Percentiles rank a stretch among this genome's conserved stretches.
phyloP scores from a whole-genome alignment of 1,284 basidiomycete species.

The Puccinia polysora region DNA sequence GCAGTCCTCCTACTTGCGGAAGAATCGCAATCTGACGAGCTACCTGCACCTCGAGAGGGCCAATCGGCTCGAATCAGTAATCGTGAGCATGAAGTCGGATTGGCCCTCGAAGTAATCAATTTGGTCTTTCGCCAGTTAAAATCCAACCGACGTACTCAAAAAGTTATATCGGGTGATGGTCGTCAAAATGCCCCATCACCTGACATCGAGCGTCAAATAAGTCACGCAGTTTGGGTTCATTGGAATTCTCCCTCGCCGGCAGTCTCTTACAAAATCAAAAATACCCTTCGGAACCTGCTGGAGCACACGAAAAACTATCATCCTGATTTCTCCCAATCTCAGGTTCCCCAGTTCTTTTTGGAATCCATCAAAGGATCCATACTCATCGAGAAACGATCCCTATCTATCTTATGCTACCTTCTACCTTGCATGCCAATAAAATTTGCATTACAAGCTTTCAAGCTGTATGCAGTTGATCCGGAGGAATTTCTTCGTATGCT shows the following conservation, averaged over 20 bases:
- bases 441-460: slow-evolving; percentile 9
- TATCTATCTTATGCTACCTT: slow-evolving; percentile 24
- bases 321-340: neutral
- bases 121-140: slow-evolving; percentile 29
- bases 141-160: neutral
- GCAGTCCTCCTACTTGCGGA: slow-evolving; percentile 11
- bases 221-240: slow-evolving; percentile 24
- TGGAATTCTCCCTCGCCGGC: slow-evolving; percentile 29
- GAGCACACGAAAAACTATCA: slow-evolving; percentile 4
- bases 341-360: slow-evolving; percentile 16
- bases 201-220: neutral
- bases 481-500: slow-evolving; percentile 24
- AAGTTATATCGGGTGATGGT: neutral
- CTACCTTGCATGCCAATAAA: slow-evolving; percentile 17
- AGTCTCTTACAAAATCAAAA: slow-evolving; percentile 36
- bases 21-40: neutral
- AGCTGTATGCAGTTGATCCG: slow-evolving; percentile 1
- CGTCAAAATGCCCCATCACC: neutral
- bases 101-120: slow-evolving; percentile 31
- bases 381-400: slow-evolving; percentile 32
- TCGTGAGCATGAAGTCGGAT: slow-evolving; percentile 1
- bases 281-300: slow-evolving; percentile 29
- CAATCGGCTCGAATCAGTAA: neutral
- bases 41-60: neutral
- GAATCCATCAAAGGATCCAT: slow-evolving; percentile 22